These are phyloP conservation scores for Theobroma cacao DNA, from an alignment of 345 rosid species.

Conservation along the genomic window DNA sequence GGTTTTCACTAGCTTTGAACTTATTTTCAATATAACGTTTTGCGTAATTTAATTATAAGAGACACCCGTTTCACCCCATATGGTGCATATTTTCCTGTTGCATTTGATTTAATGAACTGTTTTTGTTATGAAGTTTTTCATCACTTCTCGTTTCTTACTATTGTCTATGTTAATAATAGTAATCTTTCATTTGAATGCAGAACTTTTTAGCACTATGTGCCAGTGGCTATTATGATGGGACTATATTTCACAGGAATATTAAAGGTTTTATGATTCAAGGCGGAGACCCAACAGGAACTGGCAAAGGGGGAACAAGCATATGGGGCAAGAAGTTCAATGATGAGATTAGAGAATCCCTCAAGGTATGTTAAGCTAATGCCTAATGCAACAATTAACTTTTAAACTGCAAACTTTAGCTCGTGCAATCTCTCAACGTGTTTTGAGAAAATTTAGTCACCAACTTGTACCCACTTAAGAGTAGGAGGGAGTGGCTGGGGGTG, in stretches of 20 bases:
- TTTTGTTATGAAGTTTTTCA: not conserved
- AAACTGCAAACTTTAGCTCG: not conserved
- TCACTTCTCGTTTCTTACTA: not conserved
- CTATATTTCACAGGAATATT: constrained; percentile 86
- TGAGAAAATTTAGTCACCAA: not conserved
- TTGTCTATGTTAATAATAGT: not conserved
- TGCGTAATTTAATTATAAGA: not conserved
- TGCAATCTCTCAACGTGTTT: not conserved
- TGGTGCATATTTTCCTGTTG: not conserved
- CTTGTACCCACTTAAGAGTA: not conserved
- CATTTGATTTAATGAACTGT: not conserved
- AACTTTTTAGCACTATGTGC: constrained; percentile 95
- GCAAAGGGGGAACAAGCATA: constrained; percentile 96
- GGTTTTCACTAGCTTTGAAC: not conserved
- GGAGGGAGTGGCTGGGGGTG: not conserved
- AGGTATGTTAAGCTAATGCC: constrained; percentile 47
- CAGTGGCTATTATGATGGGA: constrained; percentile 89
- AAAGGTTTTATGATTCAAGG: constrained; percentile 99
- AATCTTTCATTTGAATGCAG: constrained; percentile 37
- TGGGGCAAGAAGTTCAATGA: constrained; percentile 99
- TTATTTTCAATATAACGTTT: not conserved
- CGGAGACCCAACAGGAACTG: constrained; percentile 94
- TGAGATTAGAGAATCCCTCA: constrained; percentile 94
- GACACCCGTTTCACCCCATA: not conserved
- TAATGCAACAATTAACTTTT: not conserved